phyloP scores from a whole-genome alignment of 2,329 filamentous ascomycete species.

The Ascosphaera apis region DNA sequence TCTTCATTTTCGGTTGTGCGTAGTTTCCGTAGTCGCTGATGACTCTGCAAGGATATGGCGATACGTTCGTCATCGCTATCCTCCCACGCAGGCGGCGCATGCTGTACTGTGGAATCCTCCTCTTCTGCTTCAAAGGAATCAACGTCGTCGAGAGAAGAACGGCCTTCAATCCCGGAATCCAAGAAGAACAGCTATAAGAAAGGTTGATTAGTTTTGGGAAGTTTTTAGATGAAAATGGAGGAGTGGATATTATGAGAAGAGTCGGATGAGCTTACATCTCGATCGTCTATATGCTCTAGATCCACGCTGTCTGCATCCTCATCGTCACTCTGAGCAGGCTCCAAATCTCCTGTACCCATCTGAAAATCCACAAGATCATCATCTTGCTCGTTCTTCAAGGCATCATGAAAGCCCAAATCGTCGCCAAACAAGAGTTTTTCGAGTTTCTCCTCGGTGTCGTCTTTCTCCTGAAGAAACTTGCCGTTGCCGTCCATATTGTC shows the following conservation, averaged over 20 bases:
- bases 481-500: slow-evolving; percentile 7
- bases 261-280: slow-evolving; percentile 29
- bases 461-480: slow-evolving; percentile 32
- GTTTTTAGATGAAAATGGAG: neutral
- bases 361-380: slow-evolving; percentile 16
- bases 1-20: slow-evolving; percentile 64
- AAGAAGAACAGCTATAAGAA: slow-evolving; percentile 47
- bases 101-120: no score
- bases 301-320: slow-evolving; percentile 26
- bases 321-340: slow-evolving; percentile 15
- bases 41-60: slow-evolving; percentile 56
- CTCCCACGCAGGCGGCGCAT: slow-evolving; percentile 58
- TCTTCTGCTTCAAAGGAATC: no score
- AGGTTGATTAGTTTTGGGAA: slow-evolving; percentile 1
- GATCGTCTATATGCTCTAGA: slow-evolving; percentile 48
- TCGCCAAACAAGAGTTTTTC: slow-evolving; percentile 79
- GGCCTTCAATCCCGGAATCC: slow-evolving; percentile 37
- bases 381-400: slow-evolving; percentile 36
- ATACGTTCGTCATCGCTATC: slow-evolving; percentile 90
- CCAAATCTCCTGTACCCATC: slow-evolving; percentile 11
- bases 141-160: no score
- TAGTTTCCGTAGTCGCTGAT: slow-evolving; percentile 58
- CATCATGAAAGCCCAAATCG: slow-evolving; percentile 54
- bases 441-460: slow-evolving; percentile 62
- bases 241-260: neutral